Conservation (phyloP, 2,329 filamentous ascomycete genomes). For the Colletotrichum tofieldiae region DNA sequence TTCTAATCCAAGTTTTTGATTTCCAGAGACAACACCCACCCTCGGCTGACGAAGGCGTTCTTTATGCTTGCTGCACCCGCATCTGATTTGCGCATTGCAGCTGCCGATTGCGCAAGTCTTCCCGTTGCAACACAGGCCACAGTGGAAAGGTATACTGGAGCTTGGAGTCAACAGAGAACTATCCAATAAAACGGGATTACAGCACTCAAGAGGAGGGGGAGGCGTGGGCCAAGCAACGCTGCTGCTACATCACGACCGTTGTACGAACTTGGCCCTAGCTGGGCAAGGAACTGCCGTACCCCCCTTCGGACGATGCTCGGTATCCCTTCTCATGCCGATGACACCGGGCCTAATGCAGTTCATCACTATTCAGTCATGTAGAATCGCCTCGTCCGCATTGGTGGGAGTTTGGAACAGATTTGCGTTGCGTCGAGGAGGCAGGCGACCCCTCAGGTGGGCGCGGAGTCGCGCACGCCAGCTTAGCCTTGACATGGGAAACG, state of each 20-base stretch:
- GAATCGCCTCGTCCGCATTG: slow-evolving; percentile 11
- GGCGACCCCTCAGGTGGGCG: neutral
- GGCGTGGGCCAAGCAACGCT: slow-evolving; percentile 26
- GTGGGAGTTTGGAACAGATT: slow-evolving; percentile 22
- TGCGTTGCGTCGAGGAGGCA: slow-evolving; percentile 18
- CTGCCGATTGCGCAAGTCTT: slow-evolving; percentile 27
- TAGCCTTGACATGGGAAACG: slow-evolving; percentile 2
- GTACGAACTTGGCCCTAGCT: slow-evolving; percentile 7
- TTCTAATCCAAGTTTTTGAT: slow-evolving; percentile 8
- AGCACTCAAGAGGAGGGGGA: slow-evolving; percentile 7
- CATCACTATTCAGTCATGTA: slow-evolving; percentile 21
- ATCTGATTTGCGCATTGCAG: slow-evolving; percentile 36
- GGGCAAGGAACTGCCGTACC: slow-evolving; percentile 31
- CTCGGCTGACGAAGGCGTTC: slow-evolving; percentile 29
- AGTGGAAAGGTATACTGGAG: neutral
- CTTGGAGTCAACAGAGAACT: neutral
- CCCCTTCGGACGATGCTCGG: slow-evolving; percentile 39
- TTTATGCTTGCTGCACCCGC: slow-evolving; percentile 35
- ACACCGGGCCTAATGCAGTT: slow-evolving; percentile 36
- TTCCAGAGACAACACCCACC: slow-evolving; percentile 14
- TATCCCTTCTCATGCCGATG: slow-evolving; percentile 29
- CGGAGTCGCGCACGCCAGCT: slow-evolving; percentile 21
- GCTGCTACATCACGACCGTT: slow-evolving; percentile 12
- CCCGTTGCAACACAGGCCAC: slow-evolving; percentile 19
- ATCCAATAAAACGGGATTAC: neutral